Base-by-base conservation (phyloP, 169 alveolate genomes). In the Eimeria nieschulzi region DNA sequence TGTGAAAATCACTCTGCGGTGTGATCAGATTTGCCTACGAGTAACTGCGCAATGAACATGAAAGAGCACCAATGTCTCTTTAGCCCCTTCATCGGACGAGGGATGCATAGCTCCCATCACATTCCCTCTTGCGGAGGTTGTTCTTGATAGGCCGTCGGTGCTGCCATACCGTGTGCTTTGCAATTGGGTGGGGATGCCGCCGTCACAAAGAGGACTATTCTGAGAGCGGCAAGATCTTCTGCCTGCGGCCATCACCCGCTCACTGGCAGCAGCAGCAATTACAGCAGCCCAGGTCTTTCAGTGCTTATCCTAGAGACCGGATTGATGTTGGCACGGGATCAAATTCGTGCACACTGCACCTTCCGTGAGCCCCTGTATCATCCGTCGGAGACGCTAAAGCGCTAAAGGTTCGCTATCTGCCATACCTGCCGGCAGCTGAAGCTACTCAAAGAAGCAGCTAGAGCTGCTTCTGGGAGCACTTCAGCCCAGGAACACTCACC, bases 261-360 rank as follows among this genome's bases (percentile, higher is more conserved):
- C 3, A 33, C 46, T 33, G 46, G 3, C 46, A 33, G 70, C 70
- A 78, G 71, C 51, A 9, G 19, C 12, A 56, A 12, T 19, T 56
- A 26, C 26, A 19, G 25, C 72, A 25, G 54, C 15, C 87, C 25
- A 19, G 12, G 87, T n/a, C 23, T 79, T 12, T 79, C 72, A 26
- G 25, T 79, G 53, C 71, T 79, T 7, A 55, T 79, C 33, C 63
- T 79, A 56, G 87, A 79, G 25, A 23, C 87, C 33, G 73, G 33
- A 23, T 55, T 79, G 13, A 54, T 23, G 13, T 23, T 53, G 10
- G 15, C 12, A 8, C 72, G 33, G 56, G 55, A 79, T 39, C 87
- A 79, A 55, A 55, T 79, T 23, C 73, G 87, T 21, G 71, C 87
- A 7, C 87, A 79, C 72, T 79, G 87, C 72, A 71, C 87, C 9